Evolutionary conservation across 225 moss, liverwort and hornwort species (phyloP).

Genomic region (Bryoerythrophyllum caledonicum): DNA sequence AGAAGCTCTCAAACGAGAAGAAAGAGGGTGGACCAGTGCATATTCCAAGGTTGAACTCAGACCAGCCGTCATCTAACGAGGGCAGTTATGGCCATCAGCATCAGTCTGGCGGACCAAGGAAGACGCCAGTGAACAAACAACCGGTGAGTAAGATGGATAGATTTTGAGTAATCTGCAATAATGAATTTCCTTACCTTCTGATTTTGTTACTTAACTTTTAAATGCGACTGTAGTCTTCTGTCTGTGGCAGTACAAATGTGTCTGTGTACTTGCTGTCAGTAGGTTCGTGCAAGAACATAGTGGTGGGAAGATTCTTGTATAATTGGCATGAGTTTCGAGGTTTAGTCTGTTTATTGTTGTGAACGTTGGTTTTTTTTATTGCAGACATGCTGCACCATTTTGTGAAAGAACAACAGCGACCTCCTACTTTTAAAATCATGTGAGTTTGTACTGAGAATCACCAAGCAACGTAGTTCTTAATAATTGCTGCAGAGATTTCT

Average conservation of each 20-base stretch:
- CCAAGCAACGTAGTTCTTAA: conserved; percentile 23
- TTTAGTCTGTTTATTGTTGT: not conserved
- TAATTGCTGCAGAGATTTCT: conserved; percentile 28
- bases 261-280: not conserved
- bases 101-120: conserved; percentile 30
- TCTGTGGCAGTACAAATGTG: conserved; percentile 2
- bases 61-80: conserved; percentile 28
- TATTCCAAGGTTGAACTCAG: conserved; percentile 61
- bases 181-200: not conserved
- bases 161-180: conserved; percentile 13
- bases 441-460: conserved; percentile 31
- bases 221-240: not conserved
- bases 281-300: not conserved
- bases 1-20: conserved; percentile 60
- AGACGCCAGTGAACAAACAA: conserved; percentile 10
- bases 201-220: not conserved
- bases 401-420: conserved; percentile 35
- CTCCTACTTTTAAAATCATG: conserved; percentile 21
- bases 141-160: conserved; percentile 37
- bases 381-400: conserved; percentile 53
- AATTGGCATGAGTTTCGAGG: conserved; percentile 8
- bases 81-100: conserved; percentile 40
- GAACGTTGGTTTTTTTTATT: conserved; percentile 25
- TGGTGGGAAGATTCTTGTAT: not conserved
- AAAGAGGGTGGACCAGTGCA: conserved; percentile 68